Evolutionary conservation across 176 grass and related monocot genomes (phyloP).

Genomic region (Oryza glumipatula): DNA sequence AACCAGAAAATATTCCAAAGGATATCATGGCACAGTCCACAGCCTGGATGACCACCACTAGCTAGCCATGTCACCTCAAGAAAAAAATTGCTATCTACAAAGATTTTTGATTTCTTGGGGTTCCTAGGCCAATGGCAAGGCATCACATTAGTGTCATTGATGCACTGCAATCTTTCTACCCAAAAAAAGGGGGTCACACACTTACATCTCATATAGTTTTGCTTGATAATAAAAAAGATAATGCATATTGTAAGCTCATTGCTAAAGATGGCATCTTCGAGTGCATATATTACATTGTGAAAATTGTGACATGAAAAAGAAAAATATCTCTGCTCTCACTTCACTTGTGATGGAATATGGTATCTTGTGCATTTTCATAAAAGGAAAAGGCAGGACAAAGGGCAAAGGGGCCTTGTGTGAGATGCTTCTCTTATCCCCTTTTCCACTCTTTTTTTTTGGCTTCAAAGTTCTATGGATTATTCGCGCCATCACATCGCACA

Average conservation of each 20-base stretch:
- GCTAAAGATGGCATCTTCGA: conserved; percentile 24
- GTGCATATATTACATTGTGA: not conserved
- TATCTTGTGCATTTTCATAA: conserved; percentile 46
- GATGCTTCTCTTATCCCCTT: conserved; percentile 55
- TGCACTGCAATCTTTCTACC: conserved; percentile 28
- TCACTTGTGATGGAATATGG: conserved; percentile 34
- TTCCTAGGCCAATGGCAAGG: conserved; percentile 43
- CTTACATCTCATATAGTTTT: not conserved
- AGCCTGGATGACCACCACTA: conserved; percentile 32
- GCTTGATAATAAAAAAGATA: not conserved
- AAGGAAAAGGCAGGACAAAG: conserved; percentile 38
- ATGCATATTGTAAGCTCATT: not conserved
- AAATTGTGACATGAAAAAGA: not conserved
- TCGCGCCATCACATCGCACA: conserved; percentile 54
- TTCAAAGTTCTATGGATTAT: conserved; percentile 44
- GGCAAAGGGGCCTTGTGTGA: conserved; percentile 33
- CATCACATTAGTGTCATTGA: conserved; percentile 27
- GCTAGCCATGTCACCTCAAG: conserved; percentile 10
- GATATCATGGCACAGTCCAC: conserved; percentile 22
- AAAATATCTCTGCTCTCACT: conserved; percentile 36
- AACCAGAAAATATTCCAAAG: conserved; percentile 28
- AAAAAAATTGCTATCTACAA: conserved; percentile 17
- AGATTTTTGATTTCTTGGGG: conserved; percentile 21
- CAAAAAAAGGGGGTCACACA: conserved; percentile 23
- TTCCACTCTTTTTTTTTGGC: conserved; percentile 13